These are phyloP conservation scores for Sporothrix luriei DNA, from an alignment of 2,329 filamentous ascomycete genomes.

Conservation along the genomic window DNA sequence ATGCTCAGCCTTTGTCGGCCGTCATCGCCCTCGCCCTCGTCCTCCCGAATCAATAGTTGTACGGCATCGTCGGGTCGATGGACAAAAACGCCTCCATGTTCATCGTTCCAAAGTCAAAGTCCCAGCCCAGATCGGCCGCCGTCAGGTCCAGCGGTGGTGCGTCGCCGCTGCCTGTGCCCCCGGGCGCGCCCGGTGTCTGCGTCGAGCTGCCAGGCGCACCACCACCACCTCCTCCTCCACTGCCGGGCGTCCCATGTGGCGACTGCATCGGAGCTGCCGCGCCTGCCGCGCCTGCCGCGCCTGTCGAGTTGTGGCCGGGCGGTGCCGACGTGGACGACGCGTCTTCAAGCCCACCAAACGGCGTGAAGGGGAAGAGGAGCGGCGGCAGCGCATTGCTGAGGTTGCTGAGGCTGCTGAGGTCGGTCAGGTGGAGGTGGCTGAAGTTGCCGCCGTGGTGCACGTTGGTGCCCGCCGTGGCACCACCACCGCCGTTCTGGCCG, in stretches of 20 bases:
- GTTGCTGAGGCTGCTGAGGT: slow-evolving; percentile 19
- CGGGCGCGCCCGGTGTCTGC: background rate
- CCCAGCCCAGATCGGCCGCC: slow-evolving; percentile 34
- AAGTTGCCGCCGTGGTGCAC: background rate
- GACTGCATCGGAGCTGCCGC: background rate
- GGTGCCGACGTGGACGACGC: background rate
- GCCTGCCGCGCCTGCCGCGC: no score
- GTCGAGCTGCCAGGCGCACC: background rate
- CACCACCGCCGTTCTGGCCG: background rate
- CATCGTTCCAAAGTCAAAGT: slow-evolving; percentile 36
- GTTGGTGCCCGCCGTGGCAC: background rate
- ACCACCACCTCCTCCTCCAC: background rate
- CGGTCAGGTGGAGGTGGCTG: background rate
- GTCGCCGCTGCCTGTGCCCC: background rate
- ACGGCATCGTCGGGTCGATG: slow-evolving; percentile 32
- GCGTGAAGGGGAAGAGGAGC: slow-evolving; percentile 29
- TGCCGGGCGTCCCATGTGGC: background rate
- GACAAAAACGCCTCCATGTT: slow-evolving; percentile 36
- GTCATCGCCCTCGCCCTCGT: no score
- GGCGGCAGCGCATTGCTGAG: slow-evolving; percentile 29
- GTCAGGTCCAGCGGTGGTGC: slow-evolving; percentile 31
- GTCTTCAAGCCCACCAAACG: slow-evolving; percentile 29
- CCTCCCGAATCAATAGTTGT: slow-evolving; percentile 22
- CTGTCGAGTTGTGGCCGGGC: no score
- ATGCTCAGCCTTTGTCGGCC: no score